Conservation (phyloP, 805 yeast genomes). For the Nakazawaea wickerhamii region DNA sequence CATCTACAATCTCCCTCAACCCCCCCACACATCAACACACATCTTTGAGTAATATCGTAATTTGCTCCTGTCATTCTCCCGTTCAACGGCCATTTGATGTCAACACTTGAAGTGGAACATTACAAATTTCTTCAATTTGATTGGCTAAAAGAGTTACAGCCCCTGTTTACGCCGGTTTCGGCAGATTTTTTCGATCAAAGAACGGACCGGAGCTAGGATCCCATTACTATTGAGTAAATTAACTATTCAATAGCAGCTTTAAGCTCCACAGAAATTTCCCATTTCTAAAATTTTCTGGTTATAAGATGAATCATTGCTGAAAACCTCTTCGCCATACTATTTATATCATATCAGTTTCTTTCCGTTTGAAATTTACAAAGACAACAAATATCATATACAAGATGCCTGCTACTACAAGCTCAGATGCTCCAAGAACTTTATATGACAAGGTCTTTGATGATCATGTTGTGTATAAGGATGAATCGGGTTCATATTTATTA, state of each 20-base stretch:
- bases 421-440: constrained; percentile 57
- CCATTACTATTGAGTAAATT: constrained; percentile 1
- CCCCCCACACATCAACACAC: no score
- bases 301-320: background rate
- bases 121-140: constrained; percentile 5
- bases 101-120: no score
- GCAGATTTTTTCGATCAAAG: background rate
- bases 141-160: constrained; percentile 5
- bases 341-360: background rate
- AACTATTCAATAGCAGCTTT: background rate
- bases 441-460: constrained; percentile 96
- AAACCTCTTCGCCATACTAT: background rate
- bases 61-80: no score
- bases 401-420: constrained; percentile 27
- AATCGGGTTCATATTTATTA: constrained; percentile 77
- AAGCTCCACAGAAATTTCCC: background rate
- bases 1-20: no score
- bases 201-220: constrained; percentile 3
- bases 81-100: no score
- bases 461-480: constrained; percentile 88
- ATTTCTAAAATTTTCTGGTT: background rate
- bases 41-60: no score
- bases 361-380: background rate
- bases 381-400: no score
- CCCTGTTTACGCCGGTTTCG: constrained; percentile 3